Percentiles rank a stretch among this genome's conserved stretches.
phyloP scores from a whole-genome alignment of 768 basidiomycete genomes.

The Lentinula boryana region DNA sequence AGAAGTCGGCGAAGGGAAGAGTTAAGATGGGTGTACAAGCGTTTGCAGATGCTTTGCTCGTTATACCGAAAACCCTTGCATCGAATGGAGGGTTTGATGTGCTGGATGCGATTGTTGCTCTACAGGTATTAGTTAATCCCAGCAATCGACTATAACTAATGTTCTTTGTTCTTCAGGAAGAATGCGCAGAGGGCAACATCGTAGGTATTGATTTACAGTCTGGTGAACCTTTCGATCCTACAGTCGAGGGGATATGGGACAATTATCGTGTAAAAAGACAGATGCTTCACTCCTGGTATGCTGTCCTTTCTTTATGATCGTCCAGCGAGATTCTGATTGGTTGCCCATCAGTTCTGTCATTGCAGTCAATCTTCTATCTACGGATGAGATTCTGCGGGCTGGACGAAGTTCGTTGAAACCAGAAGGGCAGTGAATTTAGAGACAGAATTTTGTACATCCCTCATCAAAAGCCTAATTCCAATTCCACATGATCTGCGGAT shows the following conservation, averaged over 20 bases:
- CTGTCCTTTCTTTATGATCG: constrained; percentile 6
- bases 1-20: constrained; percentile 86
- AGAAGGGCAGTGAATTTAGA: constrained; percentile 44
- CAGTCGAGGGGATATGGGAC: constrained; percentile 96
- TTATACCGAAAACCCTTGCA: constrained; percentile 96
- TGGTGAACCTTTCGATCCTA: constrained; percentile 95
- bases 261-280: constrained; percentile 98
- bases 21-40: constrained; percentile 97
- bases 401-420: constrained; percentile 85
- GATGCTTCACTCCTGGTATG: constrained; percentile 95
- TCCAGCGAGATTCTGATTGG: constrained; percentile 4
- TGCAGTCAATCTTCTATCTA: constrained; percentile 90
- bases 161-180: constrained; percentile 50
- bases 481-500: too few species aligned
- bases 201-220: constrained; percentile 91
- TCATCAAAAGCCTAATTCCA: too few species aligned
- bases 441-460: constrained; percentile 13
- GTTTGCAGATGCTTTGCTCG: constrained; percentile 88
- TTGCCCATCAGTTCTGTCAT: constrained; percentile 68
- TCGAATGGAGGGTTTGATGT: constrained; percentile 97
- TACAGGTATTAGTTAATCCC: constrained; percentile 55
- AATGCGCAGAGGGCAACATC: constrained; percentile 87
- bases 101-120: constrained; percentile 86
- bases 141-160: background rate
- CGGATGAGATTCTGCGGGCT: constrained; percentile 91